Evolutionary conservation across 2,329 filamentous ascomycete species (phyloP), one percentile per base, ranked within the genome.

Genomic region (Coleophoma crateriformis): DNA sequence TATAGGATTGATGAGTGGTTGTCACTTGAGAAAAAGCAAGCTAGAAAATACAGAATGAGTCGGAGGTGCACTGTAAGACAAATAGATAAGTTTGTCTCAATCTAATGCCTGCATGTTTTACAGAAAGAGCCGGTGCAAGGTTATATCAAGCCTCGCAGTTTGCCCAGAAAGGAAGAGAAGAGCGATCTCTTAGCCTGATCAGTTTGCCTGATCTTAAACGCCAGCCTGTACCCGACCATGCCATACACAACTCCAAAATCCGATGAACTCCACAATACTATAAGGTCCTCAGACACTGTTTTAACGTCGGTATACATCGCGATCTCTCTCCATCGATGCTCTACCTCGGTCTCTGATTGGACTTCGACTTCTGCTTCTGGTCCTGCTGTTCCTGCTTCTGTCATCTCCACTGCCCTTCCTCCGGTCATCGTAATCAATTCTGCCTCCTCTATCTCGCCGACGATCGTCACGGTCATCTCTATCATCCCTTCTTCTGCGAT

Each of bases 281-380:
- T 27, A 10, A 27, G 3, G 27, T 7, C 27, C 5, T 27, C 27
- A 27, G 27, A 27, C 8, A 10, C 27, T 10, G 27, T 7, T 10
- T 27, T 27, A 27, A 27, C 27, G 27, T 27, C 41, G 19, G n/a
- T 44, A 44, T 14, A 44, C 41, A 44, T 55, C 53, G 12, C 53
- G 39, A 22, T 56, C 52, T 22, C 54, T 51, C 7, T 54, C 54
- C 13, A 54, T 37, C 13, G 51, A 47, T 33, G 56, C 54, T 12
- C 55, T 44, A 27, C 78, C 75, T 17, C 71, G 61, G 20, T 54
- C 49, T 45, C 66, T 47, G 37, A 61, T 54, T 14, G 67, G 72
- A 20, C 71, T 74, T 38, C 72, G 67, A 54, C 73, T 75, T 37
- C 71, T 65, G 48, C 71, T 73, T n/a, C 68, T 64, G n/a, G 71